A percentile compares a stretch with the other conserved stretches of the same genome.
These are phyloP conservation scores for Metroxylon sagu DNA, from an alignment of 176 grass and related monocot genomes.

Conservation along the genomic window DNA sequence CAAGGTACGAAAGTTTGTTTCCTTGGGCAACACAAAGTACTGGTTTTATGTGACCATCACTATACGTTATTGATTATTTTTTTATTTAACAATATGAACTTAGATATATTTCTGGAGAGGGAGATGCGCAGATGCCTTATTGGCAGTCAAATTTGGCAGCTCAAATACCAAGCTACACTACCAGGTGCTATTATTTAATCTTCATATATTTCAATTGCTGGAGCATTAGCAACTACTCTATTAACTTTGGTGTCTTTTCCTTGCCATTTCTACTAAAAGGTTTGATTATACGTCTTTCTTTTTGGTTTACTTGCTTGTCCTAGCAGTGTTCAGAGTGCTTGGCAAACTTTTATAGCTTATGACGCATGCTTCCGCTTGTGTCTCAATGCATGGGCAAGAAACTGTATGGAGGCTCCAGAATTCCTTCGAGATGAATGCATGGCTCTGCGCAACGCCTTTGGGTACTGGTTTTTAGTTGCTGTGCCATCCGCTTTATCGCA, in stretches of 20 bases:
- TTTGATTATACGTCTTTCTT: constrained; percentile 17
- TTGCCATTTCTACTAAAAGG: not conserved
- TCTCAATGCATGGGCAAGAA: constrained; percentile 83
- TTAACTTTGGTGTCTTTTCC: too few species aligned
- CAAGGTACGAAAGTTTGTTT: constrained; percentile 18
- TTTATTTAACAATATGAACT: constrained; percentile 1
- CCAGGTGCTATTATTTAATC: constrained; percentile 28
- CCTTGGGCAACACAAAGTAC: not conserved
- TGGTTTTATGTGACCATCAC: too few species aligned
- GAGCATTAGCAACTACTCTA: too few species aligned
- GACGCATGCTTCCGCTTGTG: constrained; percentile 90
- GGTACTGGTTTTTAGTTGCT: constrained; percentile 32
- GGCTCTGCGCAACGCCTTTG: constrained; percentile 67
- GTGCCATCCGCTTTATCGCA: constrained; percentile 7
- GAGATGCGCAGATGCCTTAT: constrained; percentile 29
- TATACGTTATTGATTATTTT: too few species aligned
- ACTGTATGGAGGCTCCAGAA: constrained; percentile 74
- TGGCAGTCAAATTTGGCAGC: constrained; percentile 43
- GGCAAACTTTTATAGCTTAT: constrained; percentile 94
- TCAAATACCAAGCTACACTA: constrained; percentile 50
- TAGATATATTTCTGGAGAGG: constrained; percentile 36
- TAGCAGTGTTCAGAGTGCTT: constrained; percentile 79
- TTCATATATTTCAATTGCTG: too few species aligned
- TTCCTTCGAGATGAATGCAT: constrained; percentile 90
- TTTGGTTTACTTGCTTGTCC: constrained; percentile 13